Base-by-base conservation (phyloP, 352 stramenopile species). In the Phytophthora parvispora region DNA sequence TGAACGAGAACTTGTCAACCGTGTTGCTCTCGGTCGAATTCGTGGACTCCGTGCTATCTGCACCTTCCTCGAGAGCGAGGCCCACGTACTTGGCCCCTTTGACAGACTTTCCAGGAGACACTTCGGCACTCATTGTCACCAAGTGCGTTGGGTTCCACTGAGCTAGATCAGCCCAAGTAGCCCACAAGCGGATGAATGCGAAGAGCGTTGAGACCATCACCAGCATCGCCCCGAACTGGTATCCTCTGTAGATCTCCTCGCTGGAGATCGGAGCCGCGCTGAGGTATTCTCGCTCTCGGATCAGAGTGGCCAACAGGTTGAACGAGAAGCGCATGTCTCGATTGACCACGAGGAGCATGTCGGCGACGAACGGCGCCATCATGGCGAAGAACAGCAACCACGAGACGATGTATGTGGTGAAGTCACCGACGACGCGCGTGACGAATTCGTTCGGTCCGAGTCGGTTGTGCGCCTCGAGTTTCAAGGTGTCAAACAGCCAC, bases 281-380 rank as follows among this genome's bases (percentile, higher is more conserved):
- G 12, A 72, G 34, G 56, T 77, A 83, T 27, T 77, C 27, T 47
- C 64, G 43, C 76, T 77, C 59, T 68, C 42, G 53, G 38, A 71
- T 71, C 10, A 42, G 40, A 31, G 52, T 52, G 0, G 38, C 36
- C 18, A 73, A 24, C 7, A 72, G 75, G 40, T 82, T 69, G 16
- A 80, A 74, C 31, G 75, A 83, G 59, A 86, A 80, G 28, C 80
- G 78, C 55, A 77, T 74, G 16, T 80, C 45, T 2, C 75, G 75
- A 2, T 74, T 75, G 8, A 67, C 63, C 29, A 89, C 45, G 16
- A 85, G 58, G 48, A 84, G 29, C 56, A 75, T 53, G 53, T 85
- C 78, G 2, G 72, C 71, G 1, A 69, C 59, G 40, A 86, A 77
- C 2, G 77, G 70, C 9, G 51, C 42, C 9, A 75, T 53, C 42